Base-by-base conservation (phyloP, 129 eudicot species). In the Flaveria sonorensis region DNA sequence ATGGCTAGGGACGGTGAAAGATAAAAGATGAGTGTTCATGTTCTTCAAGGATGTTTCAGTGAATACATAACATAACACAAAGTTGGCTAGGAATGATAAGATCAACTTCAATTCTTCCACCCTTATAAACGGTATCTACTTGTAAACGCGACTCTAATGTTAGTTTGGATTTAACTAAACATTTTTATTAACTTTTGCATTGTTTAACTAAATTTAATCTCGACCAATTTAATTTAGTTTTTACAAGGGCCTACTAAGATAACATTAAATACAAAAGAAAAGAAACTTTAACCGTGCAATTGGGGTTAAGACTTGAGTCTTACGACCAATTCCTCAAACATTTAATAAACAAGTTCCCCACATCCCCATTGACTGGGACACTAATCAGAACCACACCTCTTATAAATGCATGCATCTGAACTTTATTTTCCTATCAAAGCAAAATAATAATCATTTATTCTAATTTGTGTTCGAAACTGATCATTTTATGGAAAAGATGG, bases 251-350 rank as follows among this genome's bases (percentile, higher is more conserved):
- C 32, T 59, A 20, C 65, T 21, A 36, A 59, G 6, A 10, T 10
- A 32, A 45, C 6, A 57, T 23, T 3, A 14, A 20, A 73, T 52
- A 21, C 39, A 14, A 61, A 61, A 10, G 28, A 74, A 26, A 62
- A n/a, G 7, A 43, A 13, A 62, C 43, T 42, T 60, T 24, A 1
- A 74, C 24, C 79, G 56, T 74, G 71, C 19, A 14, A 43, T 10
- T 16, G 61, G 70, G 70, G 59, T 60, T n/a, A 74, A 21, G 70
- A 65, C 65, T 59, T n/a, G 21, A 43, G 47, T 7, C 16, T 20
- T 20, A 3, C 11, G 78, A 74, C 78, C 78, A 59, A 43, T 40
- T 74, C 66, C 23, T 8, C 26, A 15, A 26, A 36, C 40, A 36
- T 36, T 36, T 6, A 36, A 36, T 36, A 36, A 36, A 36, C 40